These are phyloP conservation scores for Podospora conica DNA, from an alignment of 495 filamentous ascomycete species.

Conservation along the genomic window DNA sequence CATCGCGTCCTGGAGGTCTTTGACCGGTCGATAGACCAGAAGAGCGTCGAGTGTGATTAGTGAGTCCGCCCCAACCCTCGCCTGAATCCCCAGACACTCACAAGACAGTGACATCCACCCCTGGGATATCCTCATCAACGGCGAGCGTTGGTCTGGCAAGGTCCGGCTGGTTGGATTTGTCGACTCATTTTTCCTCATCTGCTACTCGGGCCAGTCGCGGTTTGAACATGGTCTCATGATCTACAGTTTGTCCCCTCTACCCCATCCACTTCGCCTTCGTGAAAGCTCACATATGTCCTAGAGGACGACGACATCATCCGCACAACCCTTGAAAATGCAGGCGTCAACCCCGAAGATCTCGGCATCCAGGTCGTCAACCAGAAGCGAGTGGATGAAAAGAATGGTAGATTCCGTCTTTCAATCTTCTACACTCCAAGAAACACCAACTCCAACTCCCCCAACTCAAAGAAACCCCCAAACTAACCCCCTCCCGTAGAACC, in stretches of 20 bases:
- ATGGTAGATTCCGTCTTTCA: not conserved
- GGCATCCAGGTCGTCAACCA: conserved; percentile 20
- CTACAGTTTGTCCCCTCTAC: conserved; percentile 27
- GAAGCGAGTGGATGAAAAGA: conserved; percentile 10
- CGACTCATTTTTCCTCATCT: conserved; percentile 38
- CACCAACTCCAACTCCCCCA: not conserved
- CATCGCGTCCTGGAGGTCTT: conserved; percentile 37
- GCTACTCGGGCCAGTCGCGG: conserved; percentile 33
- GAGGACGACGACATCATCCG: conserved; percentile 35
- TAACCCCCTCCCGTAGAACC: conserved; percentile 6
- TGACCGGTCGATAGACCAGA: conserved; percentile 31
- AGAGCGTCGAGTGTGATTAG: conserved; percentile 36
- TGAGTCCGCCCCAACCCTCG: conserved; percentile 3
- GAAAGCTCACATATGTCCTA: conserved; percentile 7
- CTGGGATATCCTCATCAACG: conserved; percentile 38
- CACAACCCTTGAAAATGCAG: conserved; percentile 20
- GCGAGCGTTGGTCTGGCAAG: conserved; percentile 35
- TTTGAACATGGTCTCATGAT: conserved; percentile 38
- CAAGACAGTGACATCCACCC: conserved; percentile 34
- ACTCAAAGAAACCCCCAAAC: too few relatives aligned
- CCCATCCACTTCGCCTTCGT: not conserved
- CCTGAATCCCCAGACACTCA: not conserved
- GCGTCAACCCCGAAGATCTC: conserved; percentile 16
- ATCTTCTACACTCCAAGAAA: not conserved
- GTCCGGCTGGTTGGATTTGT: conserved; percentile 38